Percentiles rank a stretch among this genome's conserved stretches.
Conservation (phyloP, 139 green algal genomes). For the Closterium sp. region DNA sequence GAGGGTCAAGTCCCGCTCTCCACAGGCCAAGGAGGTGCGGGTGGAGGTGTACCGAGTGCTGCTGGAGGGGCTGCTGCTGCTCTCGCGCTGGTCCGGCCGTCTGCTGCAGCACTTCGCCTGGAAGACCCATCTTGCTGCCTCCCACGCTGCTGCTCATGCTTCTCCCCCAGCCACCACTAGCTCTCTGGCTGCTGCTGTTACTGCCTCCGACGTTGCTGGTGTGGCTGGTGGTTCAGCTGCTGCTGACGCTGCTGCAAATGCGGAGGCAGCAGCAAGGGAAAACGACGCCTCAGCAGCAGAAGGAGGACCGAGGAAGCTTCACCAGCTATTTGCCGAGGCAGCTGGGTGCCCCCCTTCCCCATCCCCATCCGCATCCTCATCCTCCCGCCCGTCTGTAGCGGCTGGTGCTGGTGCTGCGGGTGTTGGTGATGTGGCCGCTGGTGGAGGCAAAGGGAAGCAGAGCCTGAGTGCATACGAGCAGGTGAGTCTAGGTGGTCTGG, state of each 20-base stretch:
- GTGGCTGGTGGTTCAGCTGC: neutral
- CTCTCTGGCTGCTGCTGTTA: neutral
- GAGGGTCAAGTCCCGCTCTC: neutral
- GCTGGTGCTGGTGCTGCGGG: neutral
- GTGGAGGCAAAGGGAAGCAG: neutral
- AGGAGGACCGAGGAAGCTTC: neutral
- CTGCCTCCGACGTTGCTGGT: neutral
- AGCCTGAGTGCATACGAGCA: neutral
- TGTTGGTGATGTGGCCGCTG: neutral
- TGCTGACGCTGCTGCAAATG: neutral
- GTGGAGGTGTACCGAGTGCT: neutral
- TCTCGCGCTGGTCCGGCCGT: neutral
- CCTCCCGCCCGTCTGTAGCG: neutral
- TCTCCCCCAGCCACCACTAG: neutral
- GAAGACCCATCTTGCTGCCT: neutral
- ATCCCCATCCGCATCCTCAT: neutral
- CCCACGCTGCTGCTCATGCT: neutral
- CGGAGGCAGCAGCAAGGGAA: neutral
- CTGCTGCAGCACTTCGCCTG: slow-evolving; percentile 12
- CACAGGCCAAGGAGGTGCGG: neutral
- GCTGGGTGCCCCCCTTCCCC: neutral
- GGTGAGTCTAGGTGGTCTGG: neutral
- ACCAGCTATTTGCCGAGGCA: neutral
- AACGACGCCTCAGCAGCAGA: neutral
- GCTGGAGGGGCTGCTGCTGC: slow-evolving; percentile 12